phyloP scores from a whole-genome alignment of 73 alveolate species.

The Tetrahymena elliotti region DNA sequence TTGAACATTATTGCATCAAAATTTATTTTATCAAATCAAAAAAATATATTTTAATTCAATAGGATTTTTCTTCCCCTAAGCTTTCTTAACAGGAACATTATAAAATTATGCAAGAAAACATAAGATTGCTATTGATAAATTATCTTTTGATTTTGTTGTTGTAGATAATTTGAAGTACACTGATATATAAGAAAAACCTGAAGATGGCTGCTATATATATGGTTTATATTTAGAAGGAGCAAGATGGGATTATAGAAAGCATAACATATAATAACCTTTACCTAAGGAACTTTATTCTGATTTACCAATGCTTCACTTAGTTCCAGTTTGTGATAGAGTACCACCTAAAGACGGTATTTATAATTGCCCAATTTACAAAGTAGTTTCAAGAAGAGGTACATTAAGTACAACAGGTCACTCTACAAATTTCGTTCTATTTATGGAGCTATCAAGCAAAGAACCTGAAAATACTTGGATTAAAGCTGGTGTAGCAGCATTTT shows the following conservation, averaged over 20 bases:
- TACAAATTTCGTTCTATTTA: conserved; percentile 87
- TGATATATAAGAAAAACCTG: conserved; percentile 80
- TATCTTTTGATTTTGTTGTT: conserved; percentile 78
- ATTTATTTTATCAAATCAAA: not conserved
- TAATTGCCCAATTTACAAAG: conserved; percentile 95
- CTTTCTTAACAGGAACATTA: conserved; percentile 98
- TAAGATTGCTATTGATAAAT: conserved; percentile 93
- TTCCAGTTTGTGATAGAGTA: conserved; percentile 60
- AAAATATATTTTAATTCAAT: conserved; percentile 53
- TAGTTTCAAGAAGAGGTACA: conserved; percentile 85
- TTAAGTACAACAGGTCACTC: conserved; percentile 97
- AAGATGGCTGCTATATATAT: conserved; percentile 90
- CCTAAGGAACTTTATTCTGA: conserved; percentile 97
- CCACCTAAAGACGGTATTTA: conserved; percentile 49
- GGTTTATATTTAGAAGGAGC: conserved; percentile 99
- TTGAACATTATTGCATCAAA: not conserved
- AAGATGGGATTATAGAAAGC: conserved; percentile 89
- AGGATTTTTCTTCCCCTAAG: conserved; percentile 96
- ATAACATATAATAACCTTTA: conserved; percentile 80
- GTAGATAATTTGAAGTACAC: conserved; percentile 78
- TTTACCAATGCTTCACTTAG: conserved; percentile 95
- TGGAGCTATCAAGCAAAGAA: conserved; percentile 88
- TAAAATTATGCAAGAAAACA: conserved; percentile 99
- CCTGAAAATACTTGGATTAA: conserved; percentile 92
- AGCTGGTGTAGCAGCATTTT: conserved; percentile 99